A percentile compares a stretch with the other conserved stretches of the same genome.
Evolutionary conservation across 805 yeast species (phyloP).

Genomic region (Ascoidea rubescens): DNA sequence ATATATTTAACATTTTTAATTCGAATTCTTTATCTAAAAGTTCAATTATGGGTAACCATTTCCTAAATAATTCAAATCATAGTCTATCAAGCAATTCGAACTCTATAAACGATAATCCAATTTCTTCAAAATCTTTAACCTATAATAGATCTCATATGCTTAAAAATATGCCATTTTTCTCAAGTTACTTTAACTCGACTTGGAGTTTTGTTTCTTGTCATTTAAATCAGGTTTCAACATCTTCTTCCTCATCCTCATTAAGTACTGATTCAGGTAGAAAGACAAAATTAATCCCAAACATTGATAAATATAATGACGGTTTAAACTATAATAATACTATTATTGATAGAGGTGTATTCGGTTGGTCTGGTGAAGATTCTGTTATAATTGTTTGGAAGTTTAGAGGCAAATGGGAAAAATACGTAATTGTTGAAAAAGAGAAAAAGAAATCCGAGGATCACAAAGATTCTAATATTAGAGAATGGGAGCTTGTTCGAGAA

Average conservation of each 20-base stretch:
- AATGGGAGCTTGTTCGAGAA: conserved; percentile 48
- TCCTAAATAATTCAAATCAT: background rate
- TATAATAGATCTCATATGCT: conserved; percentile 51
- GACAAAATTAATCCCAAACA: background rate
- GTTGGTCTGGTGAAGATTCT: conserved; percentile 63
- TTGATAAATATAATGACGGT: conserved; percentile 10
- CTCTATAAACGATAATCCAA: conserved; percentile 10
- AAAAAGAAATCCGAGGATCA: conserved; percentile 9
- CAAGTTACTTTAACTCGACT: conserved; percentile 65
- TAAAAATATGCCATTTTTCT: conserved; percentile 48
- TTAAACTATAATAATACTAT: conserved; percentile 14
- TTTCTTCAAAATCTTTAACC: too few relatives aligned
- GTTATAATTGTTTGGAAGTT: conserved; percentile 64
- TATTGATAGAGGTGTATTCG: conserved; percentile 34
- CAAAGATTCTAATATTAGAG: conserved; percentile 13
- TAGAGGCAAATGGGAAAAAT: conserved; percentile 77
- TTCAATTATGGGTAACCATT: background rate
- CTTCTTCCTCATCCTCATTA: background rate
- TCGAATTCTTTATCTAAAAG: conserved; percentile 3
- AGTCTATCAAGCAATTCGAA: background rate
- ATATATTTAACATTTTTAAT: conserved; percentile 48
- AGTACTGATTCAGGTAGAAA: background rate
- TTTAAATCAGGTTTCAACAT: conserved; percentile 14
- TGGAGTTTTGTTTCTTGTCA: conserved; percentile 81
- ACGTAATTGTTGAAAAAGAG: conserved; percentile 45